These are phyloP conservation scores for Lithocarpus polystachyus DNA, from an alignment of 306 rosid species.

Conservation along the genomic window DNA sequence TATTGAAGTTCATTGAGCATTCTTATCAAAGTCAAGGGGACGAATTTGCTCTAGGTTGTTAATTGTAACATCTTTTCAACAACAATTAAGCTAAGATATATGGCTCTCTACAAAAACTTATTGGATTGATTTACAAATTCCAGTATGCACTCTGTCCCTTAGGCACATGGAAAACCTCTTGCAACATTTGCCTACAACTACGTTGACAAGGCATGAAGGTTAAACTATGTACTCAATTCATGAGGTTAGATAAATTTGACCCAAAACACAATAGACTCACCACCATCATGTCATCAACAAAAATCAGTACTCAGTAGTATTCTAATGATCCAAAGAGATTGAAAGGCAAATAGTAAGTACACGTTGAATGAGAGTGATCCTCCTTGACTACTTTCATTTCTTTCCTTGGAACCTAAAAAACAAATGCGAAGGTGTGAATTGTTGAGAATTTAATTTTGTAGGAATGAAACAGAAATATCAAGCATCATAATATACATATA, in stretches of 20 bases:
- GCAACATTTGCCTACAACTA: background rate
- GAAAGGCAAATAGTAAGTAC: slow-evolving; percentile 52
- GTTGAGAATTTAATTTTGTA: slow-evolving; percentile 10
- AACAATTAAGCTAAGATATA: background rate
- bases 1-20: too few species aligned
- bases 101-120: background rate
- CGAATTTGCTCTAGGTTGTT: background rate
- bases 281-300: slow-evolving; percentile 29
- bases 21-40: too few species aligned
- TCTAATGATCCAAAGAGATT: slow-evolving; percentile 23
- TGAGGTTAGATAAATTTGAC: background rate
- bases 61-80: background rate
- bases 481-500: background rate
- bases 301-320: slow-evolving; percentile 25
- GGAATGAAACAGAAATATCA: background rate
- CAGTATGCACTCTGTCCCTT: background rate
- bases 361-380: slow-evolving; percentile 31
- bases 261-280: slow-evolving; percentile 11
- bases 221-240: background rate
- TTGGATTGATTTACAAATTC: background rate
- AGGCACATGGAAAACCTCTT: background rate
- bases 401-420: slow-evolving; percentile 51
- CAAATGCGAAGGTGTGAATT: slow-evolving; percentile 18
- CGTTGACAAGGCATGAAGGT: background rate
- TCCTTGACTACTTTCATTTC: slow-evolving; percentile 38